Evolutionary conservation across 164 flowering plant genomes (phyloP), one percentile per base, ranked within the genome.

Genomic region (Cinnamomum chago): DNA sequence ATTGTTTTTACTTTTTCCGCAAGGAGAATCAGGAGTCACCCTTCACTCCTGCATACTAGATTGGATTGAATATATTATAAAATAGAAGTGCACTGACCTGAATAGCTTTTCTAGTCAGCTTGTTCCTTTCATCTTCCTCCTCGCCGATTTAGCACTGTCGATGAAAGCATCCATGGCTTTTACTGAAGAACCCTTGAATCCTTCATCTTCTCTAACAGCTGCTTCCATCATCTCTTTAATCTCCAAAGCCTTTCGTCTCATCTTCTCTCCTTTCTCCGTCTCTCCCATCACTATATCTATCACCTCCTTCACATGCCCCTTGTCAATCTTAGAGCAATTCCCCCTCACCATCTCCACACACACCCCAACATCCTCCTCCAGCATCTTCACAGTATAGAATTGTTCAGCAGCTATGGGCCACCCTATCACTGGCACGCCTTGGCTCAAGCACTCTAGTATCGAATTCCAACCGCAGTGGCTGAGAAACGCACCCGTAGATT

Each of bases 301-400:
- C 69, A 76, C 52, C 18, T 28, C 28, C 15, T 22, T 20, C 23
- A 71, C 55, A 2, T 50, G 18, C 5, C 50, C 62, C 18, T 15
- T 20, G n/a, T 23, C 62, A 9, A 76, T 62, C 28, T 65, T 64
- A 2, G 51, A 18, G 22, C 22, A 1, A 17, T 13, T 15, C 22
- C 78, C 74, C 40, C 73, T 70, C 5, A 51, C 78, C 28, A 76
- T 65, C 64, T 76, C 78, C 40, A 70, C 70, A 55, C 74, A 62
- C 28, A 70, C 78, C 7, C 68, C 73, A 25, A 71, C 1, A 62
- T 75, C 73, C 70, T 78, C 80, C 64, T 69, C 73, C 58, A 78
- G 12, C 68, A 73, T 50, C 70, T 65, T 78, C 22, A 55, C 13
- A 20, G 50, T 73, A 69, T 62, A 62, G 50, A 64, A 74, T 67